Conservation (phyloP, 805 yeast species). For the Ogataea parapolymorpha region DNA sequence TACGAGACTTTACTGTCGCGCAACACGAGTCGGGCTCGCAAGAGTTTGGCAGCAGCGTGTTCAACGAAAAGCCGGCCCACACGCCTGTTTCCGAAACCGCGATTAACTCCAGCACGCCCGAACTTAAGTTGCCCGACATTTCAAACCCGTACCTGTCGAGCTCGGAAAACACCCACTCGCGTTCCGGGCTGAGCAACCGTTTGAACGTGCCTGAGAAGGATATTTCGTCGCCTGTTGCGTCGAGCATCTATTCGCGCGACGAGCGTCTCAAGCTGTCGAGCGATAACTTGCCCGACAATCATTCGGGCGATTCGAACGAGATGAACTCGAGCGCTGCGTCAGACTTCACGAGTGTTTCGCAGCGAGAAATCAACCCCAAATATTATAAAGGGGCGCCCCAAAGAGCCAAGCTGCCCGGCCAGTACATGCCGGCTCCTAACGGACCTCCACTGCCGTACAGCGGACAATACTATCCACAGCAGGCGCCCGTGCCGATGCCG, state of each 20-base stretch:
- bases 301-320: constrained; percentile 10
- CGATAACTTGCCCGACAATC: constrained; percentile 2
- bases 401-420: constrained; percentile 25
- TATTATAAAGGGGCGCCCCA: constrained; percentile 39
- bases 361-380: constrained; percentile 65
- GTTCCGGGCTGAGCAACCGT: not conserved
- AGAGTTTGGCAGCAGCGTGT: constrained; percentile 4
- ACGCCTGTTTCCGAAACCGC: constrained; percentile 8
- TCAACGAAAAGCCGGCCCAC: constrained; percentile 3
- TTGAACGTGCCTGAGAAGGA: not conserved
- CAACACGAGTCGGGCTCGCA: constrained; percentile 4
- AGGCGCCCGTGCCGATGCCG: constrained; percentile 3
- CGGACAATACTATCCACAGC: constrained; percentile 25
- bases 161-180: not conserved
- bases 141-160: constrained; percentile 14
- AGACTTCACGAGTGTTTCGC: constrained; percentile 76
- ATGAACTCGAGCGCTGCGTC: constrained; percentile 41
- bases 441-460: constrained; percentile 18
- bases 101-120: constrained; percentile 6
- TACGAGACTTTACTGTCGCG: constrained; percentile 6
- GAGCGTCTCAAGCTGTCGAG: constrained; percentile 10
- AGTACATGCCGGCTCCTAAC: constrained; percentile 14
- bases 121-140: constrained; percentile 14
- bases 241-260: constrained; percentile 12
- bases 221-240: constrained; percentile 2